Evolutionary conservation across 305 asterid genomes (phyloP).

Genomic region (Fraxinus ornus): DNA sequence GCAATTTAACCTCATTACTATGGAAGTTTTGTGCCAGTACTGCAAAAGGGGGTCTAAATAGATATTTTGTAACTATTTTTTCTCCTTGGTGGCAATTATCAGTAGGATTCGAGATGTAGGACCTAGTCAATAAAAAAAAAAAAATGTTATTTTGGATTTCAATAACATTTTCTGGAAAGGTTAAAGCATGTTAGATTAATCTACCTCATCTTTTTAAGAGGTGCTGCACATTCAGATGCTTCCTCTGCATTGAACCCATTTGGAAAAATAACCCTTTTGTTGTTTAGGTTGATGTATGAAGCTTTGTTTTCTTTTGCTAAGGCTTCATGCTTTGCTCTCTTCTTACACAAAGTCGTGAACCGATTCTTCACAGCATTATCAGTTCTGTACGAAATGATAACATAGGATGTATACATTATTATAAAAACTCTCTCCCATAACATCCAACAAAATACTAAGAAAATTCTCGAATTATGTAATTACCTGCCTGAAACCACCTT

Average conservation of each 20-base stretch:
- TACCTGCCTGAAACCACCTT: constrained; percentile 99
- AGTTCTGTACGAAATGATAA: constrained; percentile 46
- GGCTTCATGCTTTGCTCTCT: constrained; percentile 86
- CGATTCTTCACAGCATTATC: constrained; percentile 99
- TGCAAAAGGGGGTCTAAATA: constrained; percentile 70
- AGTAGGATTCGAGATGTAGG: constrained; percentile 32
- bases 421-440: not conserved
- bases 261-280: constrained; percentile 77
- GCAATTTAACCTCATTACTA: constrained; percentile 34
- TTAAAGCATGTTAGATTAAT: constrained; percentile 16
- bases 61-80: constrained; percentile 40
- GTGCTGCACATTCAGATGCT: constrained; percentile 47
- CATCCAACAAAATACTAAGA: not conserved
- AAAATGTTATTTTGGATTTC: constrained; percentile 12
- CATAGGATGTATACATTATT: not conserved
- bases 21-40: constrained; percentile 55
- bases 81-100: constrained; percentile 40
- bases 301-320: constrained; percentile 78
- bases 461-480: constrained; percentile 18
- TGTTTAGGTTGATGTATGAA: constrained; percentile 66
- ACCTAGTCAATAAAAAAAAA: constrained; percentile 43
- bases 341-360: constrained; percentile 93
- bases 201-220: constrained; percentile 77
- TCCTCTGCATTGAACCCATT: constrained; percentile 38
- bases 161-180: constrained; percentile 5